phyloP scores from a whole-genome alignment of 352 stramenopile genomes.

The Pelagophyceae sp. region DNA sequence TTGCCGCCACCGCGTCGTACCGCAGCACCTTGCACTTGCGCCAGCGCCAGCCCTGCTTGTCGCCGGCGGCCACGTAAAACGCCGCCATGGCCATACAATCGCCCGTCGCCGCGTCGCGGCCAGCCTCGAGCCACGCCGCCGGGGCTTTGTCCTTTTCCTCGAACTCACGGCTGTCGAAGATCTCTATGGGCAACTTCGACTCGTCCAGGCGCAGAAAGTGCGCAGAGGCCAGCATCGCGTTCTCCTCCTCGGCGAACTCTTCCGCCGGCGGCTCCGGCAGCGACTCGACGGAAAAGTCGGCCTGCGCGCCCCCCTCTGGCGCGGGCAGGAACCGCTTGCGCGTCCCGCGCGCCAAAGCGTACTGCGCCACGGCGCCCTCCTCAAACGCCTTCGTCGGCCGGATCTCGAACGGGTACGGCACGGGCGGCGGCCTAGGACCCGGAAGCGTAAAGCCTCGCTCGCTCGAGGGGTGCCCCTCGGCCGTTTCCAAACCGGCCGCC shows the following conservation, averaged over 20 bases:
- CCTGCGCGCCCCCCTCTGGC: background rate
- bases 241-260: constrained; percentile 23
- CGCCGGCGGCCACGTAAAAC: background rate
- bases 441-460: background rate
- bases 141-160: constrained; percentile 52
- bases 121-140: constrained; percentile 59
- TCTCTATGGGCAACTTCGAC: constrained; percentile 74
- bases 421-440: background rate
- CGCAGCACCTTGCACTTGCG: constrained; percentile 46
- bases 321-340: background rate
- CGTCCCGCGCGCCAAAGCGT: background rate
- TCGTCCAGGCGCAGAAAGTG: constrained; percentile 69
- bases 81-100: background rate
- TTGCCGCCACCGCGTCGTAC: constrained; percentile 44
- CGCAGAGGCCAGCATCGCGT: background rate
- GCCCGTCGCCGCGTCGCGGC: constrained; percentile 33
- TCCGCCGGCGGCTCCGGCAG: background rate
- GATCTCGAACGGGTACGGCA: constrained; percentile 18
- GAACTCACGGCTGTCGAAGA: constrained; percentile 76
- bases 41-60: background rate
- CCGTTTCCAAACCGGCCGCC: background rate
- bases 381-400: constrained; percentile 18
- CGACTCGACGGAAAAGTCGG: background rate
- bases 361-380: constrained; percentile 16
- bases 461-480: background rate